These are phyloP conservation scores for Fusarium sublunatum DNA, from an alignment of 2,329 filamentous ascomycete species.

Conservation along the genomic window DNA sequence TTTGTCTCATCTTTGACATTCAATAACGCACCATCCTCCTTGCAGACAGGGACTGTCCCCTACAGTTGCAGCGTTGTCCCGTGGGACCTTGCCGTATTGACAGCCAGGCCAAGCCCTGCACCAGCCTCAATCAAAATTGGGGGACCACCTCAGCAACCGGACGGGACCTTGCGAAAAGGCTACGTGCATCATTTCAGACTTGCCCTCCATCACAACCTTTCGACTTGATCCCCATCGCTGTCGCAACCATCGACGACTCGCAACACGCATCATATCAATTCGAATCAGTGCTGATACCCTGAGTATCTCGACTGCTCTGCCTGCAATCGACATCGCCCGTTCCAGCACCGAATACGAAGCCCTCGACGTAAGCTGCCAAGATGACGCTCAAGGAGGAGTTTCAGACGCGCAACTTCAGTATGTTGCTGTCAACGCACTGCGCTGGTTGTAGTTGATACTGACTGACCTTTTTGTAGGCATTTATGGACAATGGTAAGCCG, in stretches of 20 bases:
- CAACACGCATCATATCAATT: slow-evolving; percentile 18
- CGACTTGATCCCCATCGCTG: slow-evolving; percentile 20
- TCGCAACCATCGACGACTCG: slow-evolving; percentile 37
- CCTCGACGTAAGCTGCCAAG: slow-evolving; percentile 54
- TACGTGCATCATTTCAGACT: slow-evolving; percentile 50
- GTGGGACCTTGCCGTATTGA: slow-evolving; percentile 32
- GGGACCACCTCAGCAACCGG: slow-evolving; percentile 33
- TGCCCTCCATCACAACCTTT: slow-evolving; percentile 31
- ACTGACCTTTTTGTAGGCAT: slow-evolving; percentile 67
- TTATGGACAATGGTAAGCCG: slow-evolving; percentile 78
- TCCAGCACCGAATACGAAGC: slow-evolving; percentile 37
- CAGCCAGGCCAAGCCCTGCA: slow-evolving; percentile 41
- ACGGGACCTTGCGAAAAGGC: slow-evolving; percentile 46
- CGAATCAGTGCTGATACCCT: slow-evolving; percentile 19
- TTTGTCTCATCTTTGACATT: slow-evolving; percentile 22
- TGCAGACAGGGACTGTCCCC: slow-evolving; percentile 26
- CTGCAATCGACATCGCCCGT: slow-evolving; percentile 20
- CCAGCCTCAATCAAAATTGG: slow-evolving; percentile 48
- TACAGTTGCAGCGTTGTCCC: slow-evolving; percentile 34
- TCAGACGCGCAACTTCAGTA: slow-evolving; percentile 79
- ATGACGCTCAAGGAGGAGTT: slow-evolving; percentile 81
- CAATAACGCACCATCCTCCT: slow-evolving; percentile 22
- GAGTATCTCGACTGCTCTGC: slow-evolving; percentile 9
- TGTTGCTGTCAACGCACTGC: slow-evolving; percentile 49
- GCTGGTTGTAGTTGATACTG: slow-evolving; percentile 43